Evolutionary conservation across 1,139 yeast genomes (phyloP).

Genomic region (Pichia sp.): DNA sequence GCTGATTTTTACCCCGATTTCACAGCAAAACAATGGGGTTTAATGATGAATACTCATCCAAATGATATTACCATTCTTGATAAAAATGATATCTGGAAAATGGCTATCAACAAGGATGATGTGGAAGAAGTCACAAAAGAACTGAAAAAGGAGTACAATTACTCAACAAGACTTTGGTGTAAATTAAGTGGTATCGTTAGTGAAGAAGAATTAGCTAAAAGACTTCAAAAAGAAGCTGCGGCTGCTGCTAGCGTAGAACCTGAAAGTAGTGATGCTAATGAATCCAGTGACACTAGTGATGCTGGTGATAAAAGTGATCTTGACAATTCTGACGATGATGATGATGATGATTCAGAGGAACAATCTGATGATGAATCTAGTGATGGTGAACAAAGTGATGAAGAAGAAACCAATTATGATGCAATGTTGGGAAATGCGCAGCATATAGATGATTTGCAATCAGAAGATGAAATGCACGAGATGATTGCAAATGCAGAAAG

Average conservation of each 20-base stretch:
- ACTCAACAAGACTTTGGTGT: not conserved
- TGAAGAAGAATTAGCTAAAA: not conserved
- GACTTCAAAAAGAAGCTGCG: too few species aligned
- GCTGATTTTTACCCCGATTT: constrained; percentile 4
- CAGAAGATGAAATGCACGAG: constrained; percentile 8
- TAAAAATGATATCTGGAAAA: constrained; percentile 6
- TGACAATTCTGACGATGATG: too few species aligned
- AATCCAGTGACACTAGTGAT: too few species aligned
- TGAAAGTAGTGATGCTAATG: not conserved
- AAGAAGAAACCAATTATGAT: not conserved
- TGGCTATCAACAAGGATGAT: constrained; percentile 9
- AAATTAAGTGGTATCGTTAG: constrained; percentile 1
- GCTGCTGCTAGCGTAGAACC: too few species aligned
- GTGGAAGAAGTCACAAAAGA: constrained; percentile 4
- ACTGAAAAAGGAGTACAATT: not conserved
- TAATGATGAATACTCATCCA: constrained; percentile 2
- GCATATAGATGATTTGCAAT: constrained; percentile 10
- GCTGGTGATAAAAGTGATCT: too few species aligned
- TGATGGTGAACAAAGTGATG: not conserved
- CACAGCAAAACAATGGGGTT: not conserved
- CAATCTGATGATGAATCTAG: not conserved
- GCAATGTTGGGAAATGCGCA: constrained; percentile 2
- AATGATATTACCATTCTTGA: constrained; percentile 2
- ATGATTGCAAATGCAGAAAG: not conserved
- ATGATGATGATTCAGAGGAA: not conserved